These are phyloP conservation scores for Cyclocybe cylindracea DNA, from an alignment of 768 basidiomycete genomes.

Conservation along the genomic window DNA sequence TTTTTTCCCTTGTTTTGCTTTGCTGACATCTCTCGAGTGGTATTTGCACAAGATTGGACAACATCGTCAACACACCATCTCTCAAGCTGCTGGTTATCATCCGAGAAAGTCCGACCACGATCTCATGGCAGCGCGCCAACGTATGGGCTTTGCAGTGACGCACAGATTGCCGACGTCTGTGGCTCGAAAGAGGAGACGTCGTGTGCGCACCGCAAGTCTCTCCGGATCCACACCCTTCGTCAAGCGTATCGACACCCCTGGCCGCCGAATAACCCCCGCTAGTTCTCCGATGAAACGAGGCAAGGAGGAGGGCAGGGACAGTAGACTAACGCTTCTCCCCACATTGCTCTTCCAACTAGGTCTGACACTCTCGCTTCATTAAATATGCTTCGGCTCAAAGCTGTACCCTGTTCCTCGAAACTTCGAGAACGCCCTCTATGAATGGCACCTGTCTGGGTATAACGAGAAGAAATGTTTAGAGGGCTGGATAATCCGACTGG, in stretches of 20 bases:
- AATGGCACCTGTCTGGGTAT: no score
- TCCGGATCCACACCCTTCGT: slow-evolving; percentile 94
- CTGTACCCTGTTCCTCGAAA: no score
- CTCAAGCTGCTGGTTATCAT: slow-evolving; percentile 73
- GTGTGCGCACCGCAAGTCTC: slow-evolving; percentile 86
- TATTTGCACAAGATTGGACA: slow-evolving; percentile 99
- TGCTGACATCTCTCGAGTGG: slow-evolving; percentile 57
- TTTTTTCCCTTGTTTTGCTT: not conserved
- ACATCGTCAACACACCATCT: slow-evolving; percentile 86
- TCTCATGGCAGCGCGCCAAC: slow-evolving; percentile 86
- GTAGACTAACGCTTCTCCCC: no score
- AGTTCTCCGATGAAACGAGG: no score
- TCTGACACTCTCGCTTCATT: no score
- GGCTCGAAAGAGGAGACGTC: slow-evolving; percentile 67
- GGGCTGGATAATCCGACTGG: no score
- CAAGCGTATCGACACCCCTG: slow-evolving; percentile 98
- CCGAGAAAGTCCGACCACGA: slow-evolving; percentile 68
- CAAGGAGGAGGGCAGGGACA: no score
- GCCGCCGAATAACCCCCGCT: slow-evolving; percentile 98
- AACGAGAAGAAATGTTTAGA: no score
- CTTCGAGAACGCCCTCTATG: no score
- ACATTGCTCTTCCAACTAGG: no score
- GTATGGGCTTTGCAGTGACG: slow-evolving; percentile 94
- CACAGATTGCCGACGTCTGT: slow-evolving; percentile 86
- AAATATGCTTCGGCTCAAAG: no score